Evolutionary conservation across 169 alveolate species (phyloP).

Genomic region (Cryptosporidium ryanae): DNA sequence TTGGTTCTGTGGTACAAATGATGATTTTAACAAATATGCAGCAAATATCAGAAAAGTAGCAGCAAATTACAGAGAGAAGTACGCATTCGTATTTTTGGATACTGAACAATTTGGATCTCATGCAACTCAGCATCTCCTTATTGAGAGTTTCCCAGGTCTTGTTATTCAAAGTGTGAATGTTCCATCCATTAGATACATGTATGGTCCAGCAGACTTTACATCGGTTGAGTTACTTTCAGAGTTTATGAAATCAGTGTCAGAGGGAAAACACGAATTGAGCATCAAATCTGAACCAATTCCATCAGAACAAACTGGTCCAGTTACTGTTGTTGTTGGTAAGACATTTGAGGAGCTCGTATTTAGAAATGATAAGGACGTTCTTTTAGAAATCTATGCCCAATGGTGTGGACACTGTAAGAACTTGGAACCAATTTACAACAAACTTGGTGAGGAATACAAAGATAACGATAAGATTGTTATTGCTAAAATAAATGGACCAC

Average conservation of each 20-base stretch:
- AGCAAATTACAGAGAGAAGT: constrained; percentile 66
- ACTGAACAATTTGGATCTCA: constrained; percentile 78
- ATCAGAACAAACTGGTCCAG: constrained; percentile 86
- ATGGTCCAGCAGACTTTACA: constrained; percentile 66
- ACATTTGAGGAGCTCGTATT: constrained; percentile 85
- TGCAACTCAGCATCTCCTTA: constrained; percentile 78
- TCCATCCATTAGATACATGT: constrained; percentile 72
- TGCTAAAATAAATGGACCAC: constrained; percentile 94
- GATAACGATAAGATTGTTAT: constrained; percentile 84
- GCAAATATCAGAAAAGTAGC: constrained; percentile 77
- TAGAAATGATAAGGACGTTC: constrained; percentile 88
- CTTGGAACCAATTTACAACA: constrained; percentile 87
- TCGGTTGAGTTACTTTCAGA: constrained; percentile 76
- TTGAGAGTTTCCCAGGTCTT: constrained; percentile 79
- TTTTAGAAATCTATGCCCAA: constrained; percentile 95
- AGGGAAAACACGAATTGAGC: constrained; percentile 84
- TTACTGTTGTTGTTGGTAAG: constrained; percentile 85
- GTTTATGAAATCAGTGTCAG: constrained; percentile 85
- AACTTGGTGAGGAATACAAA: constrained; percentile 80
- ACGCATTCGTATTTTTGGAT: constrained; percentile 80
- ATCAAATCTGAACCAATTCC: constrained; percentile 92
- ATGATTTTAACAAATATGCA: constrained; percentile 75
- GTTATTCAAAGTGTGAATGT: constrained; percentile 76
- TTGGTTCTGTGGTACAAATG: constrained; percentile 79
- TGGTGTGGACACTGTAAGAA: constrained; percentile 97